phyloP scores from a whole-genome alignment of 257 asterid species.

The Nyctanthes arbortristis region DNA sequence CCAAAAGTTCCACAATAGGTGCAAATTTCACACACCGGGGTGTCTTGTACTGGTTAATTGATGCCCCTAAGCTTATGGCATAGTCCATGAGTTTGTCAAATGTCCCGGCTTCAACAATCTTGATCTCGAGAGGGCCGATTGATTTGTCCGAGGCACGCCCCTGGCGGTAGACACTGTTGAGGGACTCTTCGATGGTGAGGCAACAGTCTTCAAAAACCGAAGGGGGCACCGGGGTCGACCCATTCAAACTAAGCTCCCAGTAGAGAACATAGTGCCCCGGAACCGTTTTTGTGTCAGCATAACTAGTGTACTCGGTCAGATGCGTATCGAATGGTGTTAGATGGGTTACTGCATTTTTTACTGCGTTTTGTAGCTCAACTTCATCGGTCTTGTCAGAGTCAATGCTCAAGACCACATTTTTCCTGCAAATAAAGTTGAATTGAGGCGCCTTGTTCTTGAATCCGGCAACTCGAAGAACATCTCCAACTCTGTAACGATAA shows the following conservation, averaged over 20 bases:
- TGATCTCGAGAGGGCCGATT: slow-evolving; percentile 41
- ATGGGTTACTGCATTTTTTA: slow-evolving; percentile 28
- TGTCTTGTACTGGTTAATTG: slow-evolving; percentile 43
- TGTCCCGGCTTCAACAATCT: slow-evolving; percentile 40
- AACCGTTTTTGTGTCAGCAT: slow-evolving; percentile 36
- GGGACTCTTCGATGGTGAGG: slow-evolving; percentile 35
- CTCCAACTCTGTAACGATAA: slow-evolving; percentile 44
- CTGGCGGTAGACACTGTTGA: slow-evolving; percentile 37
- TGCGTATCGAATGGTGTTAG: slow-evolving; percentile 29
- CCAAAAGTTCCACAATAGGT: slow-evolving; percentile 38
- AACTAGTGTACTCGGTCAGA: slow-evolving; percentile 41
- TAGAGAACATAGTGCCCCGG: slow-evolving; percentile 43
- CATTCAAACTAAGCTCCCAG: slow-evolving; percentile 34
- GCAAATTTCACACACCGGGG: slow-evolving; percentile 48
- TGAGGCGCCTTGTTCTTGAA: slow-evolving; percentile 47
- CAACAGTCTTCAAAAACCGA: slow-evolving; percentile 37
- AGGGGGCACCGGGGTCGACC: slow-evolving; percentile 24
- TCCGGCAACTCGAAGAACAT: slow-evolving; percentile 41
- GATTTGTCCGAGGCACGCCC: slow-evolving; percentile 35
- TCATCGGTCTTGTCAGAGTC: slow-evolving; percentile 40
- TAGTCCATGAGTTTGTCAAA: slow-evolving; percentile 48
- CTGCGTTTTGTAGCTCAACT: slow-evolving; percentile 38
- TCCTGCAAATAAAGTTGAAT: slow-evolving; percentile 40
- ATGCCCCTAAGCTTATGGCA: slow-evolving; percentile 42
- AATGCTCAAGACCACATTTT: slow-evolving; percentile 39